Base-by-base conservation (phyloP, 2,329 filamentous ascomycete species). In the Stachybotrys elegans region DNA sequence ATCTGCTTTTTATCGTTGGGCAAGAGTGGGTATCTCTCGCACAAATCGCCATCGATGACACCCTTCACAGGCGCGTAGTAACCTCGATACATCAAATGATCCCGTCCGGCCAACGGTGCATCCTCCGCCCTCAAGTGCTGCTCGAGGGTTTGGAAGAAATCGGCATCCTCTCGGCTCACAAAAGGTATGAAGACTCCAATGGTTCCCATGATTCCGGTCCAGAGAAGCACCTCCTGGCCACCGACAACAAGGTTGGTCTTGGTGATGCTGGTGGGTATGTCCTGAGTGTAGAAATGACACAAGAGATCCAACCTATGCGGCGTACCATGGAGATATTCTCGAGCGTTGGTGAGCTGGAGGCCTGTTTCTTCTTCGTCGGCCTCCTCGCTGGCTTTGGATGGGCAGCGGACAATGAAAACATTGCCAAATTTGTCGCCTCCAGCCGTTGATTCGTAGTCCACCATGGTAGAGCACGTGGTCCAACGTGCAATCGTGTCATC, bases 401-500 rank as follows among this genome's bases (percentile, higher is more conserved):
- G 90, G 57, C 88, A 93, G 39, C 93, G 86, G 22, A 98, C 76
- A 36, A 98, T 79, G 84, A 90, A 98, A 14, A 98, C 68, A 57
- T 98, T 98, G 48, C 93, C 94, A 53, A 98, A 99, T 61, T 96
- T 97, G 70, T 99, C 93, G 27, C 92, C 92, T 27, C 92, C 93
- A 3, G 90, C 91, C 20, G 88, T 83, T 1, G 93, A 95, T 62
- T 98, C 93, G 65, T 98, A 99, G 67, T 99, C 93, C 2, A 97
- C 84, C 89, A 98, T 95, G 3, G 90, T 79, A 1, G 87, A 86
- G 53, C 87, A 87, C 1, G 89, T 95, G 2, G 89, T 95, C 88
- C 91, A 97, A 23, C 93, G 83, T 41, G 90, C 77, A 48, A 96
- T 78, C 6, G 84, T 86, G 61, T 99, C 93, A 60, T 98, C 93